Evolutionary conservation across 2,329 filamentous ascomycete species (phyloP), one percentile per base, ranked within the genome.

Genomic region (Cladosporium sp.): DNA sequence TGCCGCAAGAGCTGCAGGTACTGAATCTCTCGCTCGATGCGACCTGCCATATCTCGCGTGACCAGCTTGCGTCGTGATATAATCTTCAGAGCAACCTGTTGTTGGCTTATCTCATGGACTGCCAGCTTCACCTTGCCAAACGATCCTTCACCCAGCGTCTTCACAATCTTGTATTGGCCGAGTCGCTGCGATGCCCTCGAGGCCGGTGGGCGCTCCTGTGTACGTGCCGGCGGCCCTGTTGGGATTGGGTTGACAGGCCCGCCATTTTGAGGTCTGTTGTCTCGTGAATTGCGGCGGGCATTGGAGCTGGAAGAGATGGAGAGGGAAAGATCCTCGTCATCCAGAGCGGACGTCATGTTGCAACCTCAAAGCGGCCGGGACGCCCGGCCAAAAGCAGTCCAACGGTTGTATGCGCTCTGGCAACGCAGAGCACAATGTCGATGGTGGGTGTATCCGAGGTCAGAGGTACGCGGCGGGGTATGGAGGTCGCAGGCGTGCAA

Each of bases 51-150:
- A 80, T 99, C 95, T 75, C 94, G 87, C 72, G 93, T 98, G 73
- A 97, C 92, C 75, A 99, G 86, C 83, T 97, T 96, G 83, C 95
- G 95, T 71, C 95, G 88, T 51, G 93, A 92, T 75, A 99, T 99
- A 76, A 98, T 97, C 85, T 99, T 99, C 76, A 99, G 86, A 32
- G 95, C 95, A 60, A 99, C 95, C 82, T 97, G 92, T 79, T 98
- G 93, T 70, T 92, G 92, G 71, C 92, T 98, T 72, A 93, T 89
- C 74, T 92, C 89, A 78, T 99, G 95, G 51, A 93, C 91, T 26
- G 95, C 95, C 73, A 99, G 87, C 84, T 98, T 98, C 78, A 99
- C 95, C 82, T 99, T 99, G 74, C 95, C 95, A 78, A 99, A 99
- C 2, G 93, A 97, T 57, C 95, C 95, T 81, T 99, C 95, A 65